A percentile compares a stretch with the other conserved stretches of the same genome.
Conservation (phyloP, 257 asterid genomes). For the Hygrophila difformis region DNA sequence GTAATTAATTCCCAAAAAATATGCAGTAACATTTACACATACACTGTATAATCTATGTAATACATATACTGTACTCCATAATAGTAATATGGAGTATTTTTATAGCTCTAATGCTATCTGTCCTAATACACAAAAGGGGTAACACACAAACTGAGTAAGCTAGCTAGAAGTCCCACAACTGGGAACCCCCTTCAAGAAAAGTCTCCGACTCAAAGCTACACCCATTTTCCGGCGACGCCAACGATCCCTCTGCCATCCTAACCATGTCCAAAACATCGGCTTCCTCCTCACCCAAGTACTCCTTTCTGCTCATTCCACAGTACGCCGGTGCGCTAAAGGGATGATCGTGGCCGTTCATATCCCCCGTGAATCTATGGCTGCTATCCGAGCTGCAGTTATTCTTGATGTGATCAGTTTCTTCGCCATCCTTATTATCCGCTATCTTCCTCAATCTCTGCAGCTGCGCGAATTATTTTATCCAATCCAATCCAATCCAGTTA, state of each 20-base stretch:
- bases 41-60: too few species aligned
- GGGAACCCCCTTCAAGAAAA: conserved; percentile 27
- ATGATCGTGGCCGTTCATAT: conserved; percentile 17
- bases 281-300: conserved; percentile 38
- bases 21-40: conserved; percentile 2
- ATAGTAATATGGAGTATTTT: too few species aligned
- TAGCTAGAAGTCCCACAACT: conserved; percentile 32
- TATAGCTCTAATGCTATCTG: conserved; percentile 6
- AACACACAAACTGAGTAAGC: conserved; percentile 1
- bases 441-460: conserved; percentile 40
- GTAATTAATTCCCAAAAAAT: background rate
- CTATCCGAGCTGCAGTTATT: conserved; percentile 19
- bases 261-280: conserved; percentile 21
- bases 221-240: conserved; percentile 30
- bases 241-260: conserved; percentile 28
- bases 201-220: conserved; percentile 36
- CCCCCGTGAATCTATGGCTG: too few species aligned
- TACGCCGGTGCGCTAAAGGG: conserved; percentile 22
- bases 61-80: too few species aligned
- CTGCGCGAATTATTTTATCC: conserved; percentile 23
- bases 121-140: background rate
- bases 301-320: conserved; percentile 14
- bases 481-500: too few species aligned
- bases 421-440: conserved; percentile 17
- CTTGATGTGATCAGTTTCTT: conserved; percentile 22